Percentiles rank a stretch among this genome's conserved stretches.
Conservation (phyloP, 768 basidiomycete genomes). For the Tylopilus sp. region DNA sequence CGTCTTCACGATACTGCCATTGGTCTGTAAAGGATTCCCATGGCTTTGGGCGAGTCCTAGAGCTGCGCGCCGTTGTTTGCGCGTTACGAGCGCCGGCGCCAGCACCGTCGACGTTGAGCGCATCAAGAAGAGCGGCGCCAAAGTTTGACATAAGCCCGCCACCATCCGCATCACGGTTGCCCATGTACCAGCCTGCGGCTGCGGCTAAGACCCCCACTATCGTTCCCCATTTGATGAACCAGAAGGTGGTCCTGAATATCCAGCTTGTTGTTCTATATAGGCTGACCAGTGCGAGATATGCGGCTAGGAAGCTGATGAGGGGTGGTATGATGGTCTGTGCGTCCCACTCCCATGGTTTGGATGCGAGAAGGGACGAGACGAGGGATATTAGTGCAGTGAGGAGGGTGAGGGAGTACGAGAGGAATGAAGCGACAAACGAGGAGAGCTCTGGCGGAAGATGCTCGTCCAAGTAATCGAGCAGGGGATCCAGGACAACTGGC, state of each 20-base stretch:
- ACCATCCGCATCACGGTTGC: slow-evolving; percentile 35
- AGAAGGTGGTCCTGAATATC: slow-evolving; percentile 63
- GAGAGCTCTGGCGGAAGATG: slow-evolving; percentile 56
- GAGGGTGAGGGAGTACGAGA: slow-evolving; percentile 53
- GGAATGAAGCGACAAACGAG: slow-evolving; percentile 44
- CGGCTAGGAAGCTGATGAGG: slow-evolving; percentile 64
- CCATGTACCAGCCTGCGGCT: slow-evolving; percentile 52
- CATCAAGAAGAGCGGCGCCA: slow-evolving; percentile 40
- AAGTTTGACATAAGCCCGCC: slow-evolving; percentile 38
- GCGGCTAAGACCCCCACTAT: slow-evolving; percentile 55
- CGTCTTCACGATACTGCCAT: slow-evolving; percentile 47
- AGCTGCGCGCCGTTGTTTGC: slow-evolving; percentile 12
- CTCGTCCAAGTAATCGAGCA: slow-evolving; percentile 53
- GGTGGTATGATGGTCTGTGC: slow-evolving; percentile 68
- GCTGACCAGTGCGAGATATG: slow-evolving; percentile 74
- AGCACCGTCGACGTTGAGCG: slow-evolving; percentile 39
- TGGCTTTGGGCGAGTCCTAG: slow-evolving; percentile 39
- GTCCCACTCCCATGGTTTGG: slow-evolving; percentile 60
- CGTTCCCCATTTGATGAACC: slow-evolving; percentile 75
- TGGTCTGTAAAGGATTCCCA: slow-evolving; percentile 67
- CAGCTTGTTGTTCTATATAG: slow-evolving; percentile 77
- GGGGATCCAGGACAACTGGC: slow-evolving; percentile 49
- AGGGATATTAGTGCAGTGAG: slow-evolving; percentile 48
- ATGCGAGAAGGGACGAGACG: slow-evolving; percentile 43
- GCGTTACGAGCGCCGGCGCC: slow-evolving; percentile 26